Evolutionary conservation across 148 eudicot genomes (phyloP), one percentile per base, ranked within the genome.

Genomic region (Nepenthes mirabilis): DNA sequence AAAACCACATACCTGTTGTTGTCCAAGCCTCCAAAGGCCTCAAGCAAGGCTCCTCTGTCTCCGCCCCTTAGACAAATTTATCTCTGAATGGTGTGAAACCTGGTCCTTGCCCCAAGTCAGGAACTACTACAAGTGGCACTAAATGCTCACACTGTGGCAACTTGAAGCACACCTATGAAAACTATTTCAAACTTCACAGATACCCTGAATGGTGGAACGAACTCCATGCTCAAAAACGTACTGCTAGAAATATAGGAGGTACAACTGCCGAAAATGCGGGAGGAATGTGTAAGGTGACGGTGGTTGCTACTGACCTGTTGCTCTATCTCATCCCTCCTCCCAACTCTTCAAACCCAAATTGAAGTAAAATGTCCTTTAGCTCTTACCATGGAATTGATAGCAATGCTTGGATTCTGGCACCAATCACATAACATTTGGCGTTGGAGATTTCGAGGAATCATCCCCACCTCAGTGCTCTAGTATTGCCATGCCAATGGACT

Each of bases 371-470:
- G 13, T 11, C 11, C 9, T 50, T 10, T 10, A 50, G 53, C 23
- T 23, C 13, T 2, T 12, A 50, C 6, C 3, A n/a, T 6, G 14
- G 11, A 10, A 2, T 11, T 6, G 3, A 11, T 54, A 7, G 23
- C 9, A 54, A 8, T 23, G 34, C 7, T n/a, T 54, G 57, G 57
- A 54, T 57, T 57, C 14, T 34, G 59, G 43, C 2, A 43, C 43
- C 2, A 57, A 57, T 23, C 59, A 57, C 2, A 57, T 57, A 43
- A 57, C 43, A 34, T 57, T 57, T n/a, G n/a, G 12, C n/a, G 10
- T 13, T 10, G 6, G 33, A 6, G 59, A 57, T 35, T 36, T 57
- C 9, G n/a, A 4, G 2, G 33, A 11, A 8, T 34, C 5, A 2
- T 6, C 59, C 8, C 37, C 34, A 36, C 59, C 59, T 34, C 34